These are phyloP conservation scores for Ramichloridium luteum DNA, from an alignment of 2,329 filamentous ascomycete genomes.

Conservation along the genomic window DNA sequence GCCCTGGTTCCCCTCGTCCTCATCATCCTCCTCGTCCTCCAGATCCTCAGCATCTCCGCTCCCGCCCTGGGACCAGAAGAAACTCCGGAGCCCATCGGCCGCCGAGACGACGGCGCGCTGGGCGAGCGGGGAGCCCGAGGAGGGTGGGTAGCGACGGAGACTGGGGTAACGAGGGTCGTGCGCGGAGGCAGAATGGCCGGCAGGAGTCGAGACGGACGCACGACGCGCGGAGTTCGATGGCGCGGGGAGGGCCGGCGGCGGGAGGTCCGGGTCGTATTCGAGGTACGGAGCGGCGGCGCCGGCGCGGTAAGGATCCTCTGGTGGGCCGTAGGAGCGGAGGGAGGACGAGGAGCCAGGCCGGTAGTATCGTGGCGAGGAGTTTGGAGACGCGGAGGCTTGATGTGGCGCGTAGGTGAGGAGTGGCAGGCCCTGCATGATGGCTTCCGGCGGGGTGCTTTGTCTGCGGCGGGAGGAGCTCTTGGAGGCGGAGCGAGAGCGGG, in stretches of 20 bases:
- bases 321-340: too few relatives aligned
- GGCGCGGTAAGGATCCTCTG: too few relatives aligned
- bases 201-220: background rate
- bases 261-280: slow-evolving; percentile 39
- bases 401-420: slow-evolving; percentile 14
- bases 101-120: slow-evolving; percentile 27
- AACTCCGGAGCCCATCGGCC: background rate
- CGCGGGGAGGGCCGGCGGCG: slow-evolving; percentile 32
- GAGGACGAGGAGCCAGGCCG: too few relatives aligned
- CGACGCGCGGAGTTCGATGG: slow-evolving; percentile 5
- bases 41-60: too few relatives aligned
- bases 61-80: background rate
- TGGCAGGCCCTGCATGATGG: background rate
- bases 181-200: slow-evolving; percentile 24
- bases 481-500: background rate
- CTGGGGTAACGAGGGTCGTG: slow-evolving; percentile 33
- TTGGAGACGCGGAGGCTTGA: slow-evolving; percentile 32
- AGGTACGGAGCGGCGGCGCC: slow-evolving; percentile 38
- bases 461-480: background rate
- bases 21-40: slow-evolving; percentile 3
- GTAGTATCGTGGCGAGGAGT: slow-evolving; percentile 34
- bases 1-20: slow-evolving; percentile 19
- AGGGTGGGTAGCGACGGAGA: slow-evolving; percentile 32
- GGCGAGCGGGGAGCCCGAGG: slow-evolving; percentile 31
- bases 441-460: too few relatives aligned